A percentile compares a stretch with the other conserved stretches of the same genome.
phyloP scores from a whole-genome alignment of 2,329 filamentous ascomycete genomes.

The Ophiostoma populinum region DNA sequence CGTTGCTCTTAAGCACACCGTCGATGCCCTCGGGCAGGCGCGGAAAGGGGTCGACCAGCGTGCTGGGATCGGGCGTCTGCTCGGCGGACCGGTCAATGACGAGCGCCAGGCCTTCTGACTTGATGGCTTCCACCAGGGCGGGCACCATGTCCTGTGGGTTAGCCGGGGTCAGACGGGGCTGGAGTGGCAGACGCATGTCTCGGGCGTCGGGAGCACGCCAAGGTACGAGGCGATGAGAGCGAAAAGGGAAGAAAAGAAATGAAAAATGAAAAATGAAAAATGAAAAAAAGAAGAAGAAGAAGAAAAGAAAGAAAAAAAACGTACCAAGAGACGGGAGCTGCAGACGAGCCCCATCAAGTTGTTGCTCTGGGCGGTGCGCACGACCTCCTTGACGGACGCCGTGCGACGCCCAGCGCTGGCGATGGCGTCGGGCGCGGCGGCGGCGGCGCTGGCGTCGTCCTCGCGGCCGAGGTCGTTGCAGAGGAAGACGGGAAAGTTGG shows the following conservation, averaged over 20 bases:
- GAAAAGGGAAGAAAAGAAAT: too few species aligned
- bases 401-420: conserved; percentile 50
- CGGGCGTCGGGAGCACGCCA: too few species aligned
- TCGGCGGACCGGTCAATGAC: conserved; percentile 72
- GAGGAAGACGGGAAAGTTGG: conserved; percentile 89
- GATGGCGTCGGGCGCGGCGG: conserved; percentile 20
- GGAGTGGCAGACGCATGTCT: too few species aligned
- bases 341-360: conserved; percentile 98
- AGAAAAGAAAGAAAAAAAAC: conserved; percentile 17
- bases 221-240: too few species aligned
- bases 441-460: conserved; percentile 19
- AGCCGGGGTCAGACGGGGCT: too few species aligned
- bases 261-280: conserved; percentile 1
- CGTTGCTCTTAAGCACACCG: conserved; percentile 69
- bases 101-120: conserved; percentile 80
- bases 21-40: conserved; percentile 68
- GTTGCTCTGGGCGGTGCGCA: conserved; percentile 82
- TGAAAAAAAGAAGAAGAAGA: background rate
- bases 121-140: conserved; percentile 80
- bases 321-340: conserved; percentile 67
- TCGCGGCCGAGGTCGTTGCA: conserved; percentile 77
- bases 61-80: conserved; percentile 20
- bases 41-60: conserved; percentile 32
- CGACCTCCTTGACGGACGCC: conserved; percentile 85
- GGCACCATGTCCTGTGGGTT: conserved; percentile 67